Percentiles rank a stretch among this genome's conserved stretches.
These are phyloP conservation scores for Rhinocladiella similis DNA, from an alignment of 2,329 filamentous ascomycete genomes.

Conservation along the genomic window DNA sequence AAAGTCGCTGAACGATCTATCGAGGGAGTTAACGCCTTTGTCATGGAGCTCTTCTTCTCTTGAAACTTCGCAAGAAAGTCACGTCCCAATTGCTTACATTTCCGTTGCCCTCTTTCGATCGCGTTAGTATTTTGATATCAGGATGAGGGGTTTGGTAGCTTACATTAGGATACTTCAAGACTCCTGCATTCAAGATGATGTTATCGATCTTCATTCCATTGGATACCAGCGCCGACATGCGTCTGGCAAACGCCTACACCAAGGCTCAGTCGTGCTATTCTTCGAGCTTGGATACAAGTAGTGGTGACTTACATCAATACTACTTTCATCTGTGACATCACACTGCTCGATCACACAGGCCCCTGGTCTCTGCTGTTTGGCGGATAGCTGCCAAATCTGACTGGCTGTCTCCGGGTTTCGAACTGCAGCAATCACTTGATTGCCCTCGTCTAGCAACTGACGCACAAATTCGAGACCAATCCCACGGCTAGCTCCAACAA, in stretches of 20 bases:
- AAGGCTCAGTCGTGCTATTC: slow-evolving; percentile 11
- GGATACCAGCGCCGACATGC: slow-evolving; percentile 41
- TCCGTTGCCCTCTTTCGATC: slow-evolving; percentile 51
- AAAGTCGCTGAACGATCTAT: slow-evolving; percentile 55
- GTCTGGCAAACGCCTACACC: slow-evolving; percentile 43
- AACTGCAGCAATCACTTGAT: slow-evolving; percentile 54
- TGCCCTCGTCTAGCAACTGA: slow-evolving; percentile 48
- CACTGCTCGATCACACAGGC: slow-evolving; percentile 49
- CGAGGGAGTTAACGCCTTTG: background rate
- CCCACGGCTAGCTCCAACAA: slow-evolving; percentile 36
- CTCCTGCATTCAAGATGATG: slow-evolving; percentile 58
- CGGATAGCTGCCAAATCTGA: slow-evolving; percentile 45
- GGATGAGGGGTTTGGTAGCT: slow-evolving; percentile 26
- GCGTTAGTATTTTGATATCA: slow-evolving; percentile 5
- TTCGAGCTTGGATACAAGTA: slow-evolving; percentile 3
- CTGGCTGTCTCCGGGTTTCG: slow-evolving; percentile 45
- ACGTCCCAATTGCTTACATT: slow-evolving; percentile 40
- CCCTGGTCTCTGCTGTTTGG: slow-evolving; percentile 25
- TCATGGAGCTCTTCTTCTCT: too few species aligned
- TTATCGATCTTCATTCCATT: slow-evolving; percentile 49
- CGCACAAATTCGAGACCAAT: slow-evolving; percentile 54
- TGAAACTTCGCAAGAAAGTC: too few species aligned
- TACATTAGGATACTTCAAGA: slow-evolving; percentile 59
- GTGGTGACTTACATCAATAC: slow-evolving; percentile 46
- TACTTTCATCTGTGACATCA: slow-evolving; percentile 55